Evolutionary conservation across 2,329 filamentous ascomycete genomes (phyloP), one percentile per base, ranked within the genome.

Genomic region (Exophiala mesophila): DNA sequence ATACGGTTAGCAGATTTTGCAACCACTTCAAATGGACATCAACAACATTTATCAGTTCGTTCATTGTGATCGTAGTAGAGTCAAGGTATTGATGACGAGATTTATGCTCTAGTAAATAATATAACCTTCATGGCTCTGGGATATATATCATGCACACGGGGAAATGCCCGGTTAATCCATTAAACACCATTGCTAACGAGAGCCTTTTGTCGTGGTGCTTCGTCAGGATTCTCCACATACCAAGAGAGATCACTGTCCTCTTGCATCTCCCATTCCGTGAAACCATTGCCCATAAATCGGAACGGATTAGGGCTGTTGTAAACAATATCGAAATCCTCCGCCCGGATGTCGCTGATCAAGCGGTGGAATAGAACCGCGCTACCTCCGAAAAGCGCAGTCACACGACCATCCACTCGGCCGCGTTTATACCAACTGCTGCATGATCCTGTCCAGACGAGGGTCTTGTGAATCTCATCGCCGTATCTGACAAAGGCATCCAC

Each of bases 271-370:
- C 50, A 59, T 38, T 50, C 53, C 30, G 67, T 67, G 46, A 68
- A 66, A 1, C 71, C 70, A 55, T 72, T 73, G 1, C 70, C 71
- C 67, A 73, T 64, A 47, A 71, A 71, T 16, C 63, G 44, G 50
- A 68, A 73, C 10, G 62, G 57, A 52, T 73, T 73, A n/a, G 50
- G 43, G n/a, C 60, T 65, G 24, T 61, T 57, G 48, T 73, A 73
- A 34, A 54, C 56, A 23, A 73, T 65, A 2, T 72, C 62, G 44
- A 71, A 73, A 49, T 75, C 70, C 52, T 75, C 70, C 1, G 62
- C 61, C 5, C 71, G 58, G 8, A 38, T 21, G 5, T 38, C 35
- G n/a, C n/a, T 31, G n/a, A 31, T 31, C n/a, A 31, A 31, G 7
- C 29, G 29, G 29, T 31, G n/a, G 29, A 31, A 31, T 7, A 31